phyloP scores from a whole-genome alignment of 306 rosid genomes.

The Medicago ruthenica region DNA sequence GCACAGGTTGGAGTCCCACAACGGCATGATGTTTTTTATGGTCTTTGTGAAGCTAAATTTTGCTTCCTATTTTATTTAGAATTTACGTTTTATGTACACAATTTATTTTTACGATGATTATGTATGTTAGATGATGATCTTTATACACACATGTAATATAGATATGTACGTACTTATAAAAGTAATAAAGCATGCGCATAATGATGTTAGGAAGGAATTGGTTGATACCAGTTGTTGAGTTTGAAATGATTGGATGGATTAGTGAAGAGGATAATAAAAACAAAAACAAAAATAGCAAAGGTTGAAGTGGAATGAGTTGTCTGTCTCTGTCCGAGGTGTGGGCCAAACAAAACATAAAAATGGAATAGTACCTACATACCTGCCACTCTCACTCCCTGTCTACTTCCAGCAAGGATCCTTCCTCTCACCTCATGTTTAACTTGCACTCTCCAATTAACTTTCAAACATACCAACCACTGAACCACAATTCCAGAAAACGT shows the following conservation, averaged over 20 bases:
- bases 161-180: neutral
- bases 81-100: too few relatives aligned
- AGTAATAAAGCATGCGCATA: neutral
- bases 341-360: neutral
- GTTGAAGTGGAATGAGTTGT: constrained; percentile 44
- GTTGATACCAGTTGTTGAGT: neutral
- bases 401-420: too few relatives aligned
- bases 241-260: constrained; percentile 3
- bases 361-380: neutral
- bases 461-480: too few relatives aligned
- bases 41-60: neutral
- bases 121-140: too few relatives aligned
- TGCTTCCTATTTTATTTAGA: too few relatives aligned
- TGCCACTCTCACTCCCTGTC: neutral
- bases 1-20: neutral
- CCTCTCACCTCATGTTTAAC: neutral
- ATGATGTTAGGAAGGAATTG: constrained; percentile 7
- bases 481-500: too few relatives aligned
- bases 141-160: too few relatives aligned
- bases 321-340: neutral
- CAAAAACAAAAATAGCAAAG: neutral
- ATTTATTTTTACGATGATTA: too few relatives aligned
- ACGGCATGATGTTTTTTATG: neutral
- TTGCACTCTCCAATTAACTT: neutral
- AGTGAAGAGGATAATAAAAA: neutral